Conservation (phyloP, 129 eudicot genomes). For the Ambrosia trifida region DNA sequence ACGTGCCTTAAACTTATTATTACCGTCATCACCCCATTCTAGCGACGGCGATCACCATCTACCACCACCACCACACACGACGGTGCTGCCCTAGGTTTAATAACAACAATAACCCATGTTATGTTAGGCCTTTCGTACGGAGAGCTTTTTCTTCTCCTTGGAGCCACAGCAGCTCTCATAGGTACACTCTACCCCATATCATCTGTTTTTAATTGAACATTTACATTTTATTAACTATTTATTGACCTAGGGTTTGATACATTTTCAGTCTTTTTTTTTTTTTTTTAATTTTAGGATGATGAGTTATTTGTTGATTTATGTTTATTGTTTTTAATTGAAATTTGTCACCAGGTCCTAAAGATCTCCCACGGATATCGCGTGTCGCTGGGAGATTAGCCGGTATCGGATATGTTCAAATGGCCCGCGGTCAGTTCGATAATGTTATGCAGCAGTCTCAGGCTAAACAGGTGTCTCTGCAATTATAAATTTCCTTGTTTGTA, state of each 20-base stretch:
- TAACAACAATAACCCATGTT: background rate
- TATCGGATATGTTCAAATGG: conserved; percentile 83
- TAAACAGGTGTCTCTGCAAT: conserved; percentile 57
- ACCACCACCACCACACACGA: conserved; percentile 18
- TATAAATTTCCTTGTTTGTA: background rate
- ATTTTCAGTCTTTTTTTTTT: conserved; percentile 4
- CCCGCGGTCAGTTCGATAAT: conserved; percentile 94
- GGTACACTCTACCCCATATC: conserved; percentile 39
- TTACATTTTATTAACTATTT: background rate
- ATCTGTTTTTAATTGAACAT: background rate
- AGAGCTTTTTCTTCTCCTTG: conserved; percentile 72
- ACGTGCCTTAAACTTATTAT: background rate
- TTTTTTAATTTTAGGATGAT: background rate
- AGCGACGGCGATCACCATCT: conserved; percentile 18
- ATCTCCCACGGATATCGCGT: conserved; percentile 72
- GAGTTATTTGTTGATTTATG: background rate
- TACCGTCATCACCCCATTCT: background rate
- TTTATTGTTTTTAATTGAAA: background rate
- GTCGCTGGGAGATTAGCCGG: conserved; percentile 75
- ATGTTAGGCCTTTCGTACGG: conserved; percentile 95
- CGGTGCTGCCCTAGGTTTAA: conserved; percentile 16
- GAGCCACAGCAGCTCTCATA: conserved; percentile 83
- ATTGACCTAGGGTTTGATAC: background rate
- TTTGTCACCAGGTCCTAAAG: conserved; percentile 62
- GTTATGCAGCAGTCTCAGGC: conserved; percentile 91